Percentiles rank a stretch among this genome's conserved stretches.
phyloP scores from a whole-genome alignment of 305 asterid species.

The Solanum hybrid region DNA sequence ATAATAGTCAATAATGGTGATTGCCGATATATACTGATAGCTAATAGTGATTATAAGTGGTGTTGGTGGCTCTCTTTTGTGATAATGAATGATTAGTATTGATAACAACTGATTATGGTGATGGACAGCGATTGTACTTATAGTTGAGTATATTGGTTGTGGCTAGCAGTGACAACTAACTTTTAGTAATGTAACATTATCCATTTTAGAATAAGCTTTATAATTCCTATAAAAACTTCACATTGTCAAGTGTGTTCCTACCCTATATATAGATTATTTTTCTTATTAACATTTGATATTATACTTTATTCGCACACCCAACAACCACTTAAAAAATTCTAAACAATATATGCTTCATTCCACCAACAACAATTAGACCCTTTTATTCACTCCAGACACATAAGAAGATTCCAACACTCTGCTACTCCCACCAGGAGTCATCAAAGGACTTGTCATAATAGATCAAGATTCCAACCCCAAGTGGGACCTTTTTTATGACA shows the following conservation, averaged over 20 bases:
- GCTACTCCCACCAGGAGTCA: background rate
- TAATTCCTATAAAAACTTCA: background rate
- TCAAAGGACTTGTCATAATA: slow-evolving; percentile 1
- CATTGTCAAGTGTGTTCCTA: background rate
- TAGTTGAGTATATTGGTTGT: background rate
- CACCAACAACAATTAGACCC: background rate
- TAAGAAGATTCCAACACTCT: background rate
- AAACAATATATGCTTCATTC: background rate
- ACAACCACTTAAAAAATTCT: background rate
- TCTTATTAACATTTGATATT: background rate
- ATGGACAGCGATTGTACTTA: background rate
- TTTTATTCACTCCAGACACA: background rate
- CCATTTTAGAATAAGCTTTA: background rate
- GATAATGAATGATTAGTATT: background rate
- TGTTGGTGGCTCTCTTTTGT: background rate
- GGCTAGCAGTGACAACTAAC: background rate
- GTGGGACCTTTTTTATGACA: slow-evolving; percentile 3
- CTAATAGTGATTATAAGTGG: background rate
- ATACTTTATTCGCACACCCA: background rate
- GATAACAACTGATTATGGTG: background rate
- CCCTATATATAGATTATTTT: background rate
- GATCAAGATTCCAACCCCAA: background rate
- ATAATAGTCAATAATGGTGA: background rate
- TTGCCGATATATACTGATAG: background rate
- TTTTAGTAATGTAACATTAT: background rate